Evolutionary conservation across 768 basidiomycete genomes (phyloP), one percentile per base, ranked within the genome.

Genomic region (Mrakia frigida): DNA sequence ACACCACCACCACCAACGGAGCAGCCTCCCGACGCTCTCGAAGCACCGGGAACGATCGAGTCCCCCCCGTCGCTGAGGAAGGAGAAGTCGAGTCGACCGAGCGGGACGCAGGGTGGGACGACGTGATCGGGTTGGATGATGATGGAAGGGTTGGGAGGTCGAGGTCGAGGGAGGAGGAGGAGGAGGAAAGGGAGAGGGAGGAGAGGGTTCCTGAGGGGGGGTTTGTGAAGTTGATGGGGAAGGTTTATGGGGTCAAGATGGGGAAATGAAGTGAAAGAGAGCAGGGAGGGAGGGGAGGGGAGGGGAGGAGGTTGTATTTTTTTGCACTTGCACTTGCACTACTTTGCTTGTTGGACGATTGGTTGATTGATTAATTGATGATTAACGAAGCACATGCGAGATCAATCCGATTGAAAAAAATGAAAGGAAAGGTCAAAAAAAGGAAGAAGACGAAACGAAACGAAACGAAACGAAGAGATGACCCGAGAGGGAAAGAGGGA

Each of bases 51-150:
- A 68, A 56, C 13, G 74, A 35, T 18, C 21, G 35, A 25, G 56
- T 52, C 1, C 67, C 39, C 10, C 41, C 37, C 5, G 43, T 53
- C 43, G n/a, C 39, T 52, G 74, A 74, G 25, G 73, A 74, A 35
- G 63, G 65, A 10, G 63, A 53, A 9, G 70, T 41, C 3, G 71
- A 21, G 43, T 37, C 41, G 5, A 56, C 41, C 14, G 65, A 56
- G 43, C 33, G 39, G 28, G 63, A 77, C 13, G 61, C 25, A 33
- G 71, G 60, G 25, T 76, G 70, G 75, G 75, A 76, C 46, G 75
- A 76, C 33, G 60, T 72, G 14, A 60, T 16, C 23, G 35, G 23
- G 31, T 14, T 50, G 46, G 46, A 50, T n/a, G n/a, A n/a, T n/a
- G n/a, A n/a, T 21, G 46, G 46, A 21, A 14, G 46, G 18, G n/a